Evolutionary conservation across 2,329 filamentous ascomycete genomes (phyloP).

Genomic region (Aspergillus sp.): DNA sequence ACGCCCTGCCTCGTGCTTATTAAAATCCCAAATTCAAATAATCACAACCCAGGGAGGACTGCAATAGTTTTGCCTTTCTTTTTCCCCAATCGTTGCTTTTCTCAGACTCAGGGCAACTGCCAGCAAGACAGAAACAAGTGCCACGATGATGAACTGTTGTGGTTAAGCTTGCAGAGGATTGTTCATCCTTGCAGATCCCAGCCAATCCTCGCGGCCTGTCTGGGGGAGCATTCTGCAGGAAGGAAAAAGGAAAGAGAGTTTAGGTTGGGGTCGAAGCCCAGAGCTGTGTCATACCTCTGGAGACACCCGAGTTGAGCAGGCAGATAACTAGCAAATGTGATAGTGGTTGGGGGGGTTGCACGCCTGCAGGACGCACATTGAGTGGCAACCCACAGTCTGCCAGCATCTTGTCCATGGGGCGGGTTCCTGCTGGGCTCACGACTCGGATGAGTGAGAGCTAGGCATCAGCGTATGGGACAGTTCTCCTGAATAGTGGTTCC

Average conservation of each 20-base stretch:
- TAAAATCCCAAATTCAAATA: neutral
- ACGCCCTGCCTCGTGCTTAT: neutral
- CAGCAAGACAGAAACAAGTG: neutral
- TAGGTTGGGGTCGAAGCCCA: neutral
- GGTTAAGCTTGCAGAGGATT: constrained; percentile 11
- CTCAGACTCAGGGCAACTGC: neutral
- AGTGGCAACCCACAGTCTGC: neutral
- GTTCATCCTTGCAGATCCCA: neutral
- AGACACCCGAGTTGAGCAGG: neutral
- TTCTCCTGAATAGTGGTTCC: neutral
- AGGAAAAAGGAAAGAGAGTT: neutral
- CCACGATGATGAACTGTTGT: neutral
- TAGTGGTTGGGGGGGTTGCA: constrained; percentile 10
- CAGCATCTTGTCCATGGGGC: neutral
- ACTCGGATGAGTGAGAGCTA: neutral
- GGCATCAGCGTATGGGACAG: neutral
- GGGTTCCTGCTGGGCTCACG: constrained; percentile 8
- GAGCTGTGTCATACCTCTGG: neutral
- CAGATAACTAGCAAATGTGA: constrained; percentile 7
- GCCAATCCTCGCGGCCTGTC: neutral
- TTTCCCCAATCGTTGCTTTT: neutral
- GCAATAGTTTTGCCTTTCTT: neutral
- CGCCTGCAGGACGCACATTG: constrained; percentile 14
- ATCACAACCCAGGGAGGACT: neutral
- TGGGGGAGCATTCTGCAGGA: neutral